A percentile compares a stretch with the other conserved stretches of the same genome.
These are phyloP conservation scores for Ricinus communis DNA, from an alignment of 345 rosid genomes.

Conservation along the genomic window DNA sequence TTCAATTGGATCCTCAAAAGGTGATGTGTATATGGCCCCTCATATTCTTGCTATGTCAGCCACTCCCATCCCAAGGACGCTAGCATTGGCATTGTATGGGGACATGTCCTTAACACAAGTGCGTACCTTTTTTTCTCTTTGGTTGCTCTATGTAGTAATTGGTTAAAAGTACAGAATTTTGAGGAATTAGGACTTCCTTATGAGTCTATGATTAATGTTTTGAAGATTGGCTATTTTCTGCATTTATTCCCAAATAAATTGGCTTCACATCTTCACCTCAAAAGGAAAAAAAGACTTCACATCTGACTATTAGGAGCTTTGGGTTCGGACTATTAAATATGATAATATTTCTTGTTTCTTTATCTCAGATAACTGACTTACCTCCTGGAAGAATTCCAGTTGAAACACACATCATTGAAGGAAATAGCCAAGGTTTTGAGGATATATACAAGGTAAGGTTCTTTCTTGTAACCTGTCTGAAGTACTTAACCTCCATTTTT, in stretches of 20 bases:
- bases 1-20: conserved; percentile 42
- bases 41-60: conserved; percentile 97
- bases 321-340: neutral
- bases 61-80: conserved; percentile 94
- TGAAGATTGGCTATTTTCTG: neutral
- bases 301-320: neutral
- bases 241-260: neutral
- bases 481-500: neutral
- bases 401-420: conserved; percentile 68
- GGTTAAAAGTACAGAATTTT: neutral
- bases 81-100: conserved; percentile 90
- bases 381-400: conserved; percentile 95
- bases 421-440: conserved; percentile 55
- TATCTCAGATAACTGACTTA: conserved; percentile 77
- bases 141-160: conserved; percentile 5
- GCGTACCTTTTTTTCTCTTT: conserved; percentile 22
- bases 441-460: conserved; percentile 64
- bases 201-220: neutral
- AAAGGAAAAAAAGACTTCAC: too few relatives aligned
- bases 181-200: neutral
- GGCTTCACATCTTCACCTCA: conserved; percentile 1
- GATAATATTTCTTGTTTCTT: conserved; percentile 7
- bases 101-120: conserved; percentile 91
- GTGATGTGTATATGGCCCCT: conserved; percentile 77
- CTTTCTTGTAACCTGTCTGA: conserved; percentile 4